Conservation (phyloP, 371 early-diverging fungal genomes). For the Mucor racemosus region DNA sequence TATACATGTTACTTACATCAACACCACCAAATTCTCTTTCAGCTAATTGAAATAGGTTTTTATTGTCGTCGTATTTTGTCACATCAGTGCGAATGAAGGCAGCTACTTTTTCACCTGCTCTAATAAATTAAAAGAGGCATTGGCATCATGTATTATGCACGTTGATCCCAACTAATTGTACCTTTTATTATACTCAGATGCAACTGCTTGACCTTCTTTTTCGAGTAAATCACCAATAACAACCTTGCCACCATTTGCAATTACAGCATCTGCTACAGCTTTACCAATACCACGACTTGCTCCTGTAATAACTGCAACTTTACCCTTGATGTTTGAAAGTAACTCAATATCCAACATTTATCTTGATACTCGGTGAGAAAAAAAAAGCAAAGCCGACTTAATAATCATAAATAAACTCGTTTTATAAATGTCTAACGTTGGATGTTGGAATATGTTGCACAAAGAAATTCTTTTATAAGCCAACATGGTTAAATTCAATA, state of each 20-base stretch:
- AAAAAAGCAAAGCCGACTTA: not conserved
- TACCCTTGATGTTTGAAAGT: constrained; percentile 3
- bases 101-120: constrained; percentile 36
- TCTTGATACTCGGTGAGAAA: not conserved
- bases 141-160: too few relatives aligned
- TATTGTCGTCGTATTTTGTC: constrained; percentile 49
- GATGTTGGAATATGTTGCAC: not conserved
- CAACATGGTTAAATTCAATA: too few relatives aligned
- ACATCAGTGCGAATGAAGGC: constrained; percentile 65
- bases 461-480: not conserved
- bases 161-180: not conserved
- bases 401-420: not conserved
- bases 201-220: constrained; percentile 41
- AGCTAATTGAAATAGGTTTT: constrained; percentile 51
- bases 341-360: not conserved
- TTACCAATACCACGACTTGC: constrained; percentile 79
- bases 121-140: not conserved
- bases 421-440: not conserved
- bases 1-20: constrained; percentile 50
- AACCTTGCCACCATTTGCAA: constrained; percentile 58
- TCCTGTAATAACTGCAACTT: constrained; percentile 80
- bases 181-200: constrained; percentile 43
- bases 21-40: constrained; percentile 60
- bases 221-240: constrained; percentile 69
- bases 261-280: constrained; percentile 53